phyloP scores from a whole-genome alignment of 2,329 filamentous ascomycete species.

The Penicillium sp. region DNA sequence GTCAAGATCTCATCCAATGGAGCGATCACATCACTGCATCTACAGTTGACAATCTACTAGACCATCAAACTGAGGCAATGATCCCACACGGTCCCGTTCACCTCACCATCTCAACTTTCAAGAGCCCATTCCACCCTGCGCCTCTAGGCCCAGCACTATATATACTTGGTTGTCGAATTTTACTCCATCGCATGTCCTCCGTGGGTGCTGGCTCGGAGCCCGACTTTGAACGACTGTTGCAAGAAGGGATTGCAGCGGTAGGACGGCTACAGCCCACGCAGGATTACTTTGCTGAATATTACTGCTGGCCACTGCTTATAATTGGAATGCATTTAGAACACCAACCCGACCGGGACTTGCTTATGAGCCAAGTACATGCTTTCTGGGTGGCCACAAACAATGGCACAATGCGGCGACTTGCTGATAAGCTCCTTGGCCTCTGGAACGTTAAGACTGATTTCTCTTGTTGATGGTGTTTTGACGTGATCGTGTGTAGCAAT shows the following conservation, averaged over 20 bases:
- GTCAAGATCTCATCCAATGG: background rate
- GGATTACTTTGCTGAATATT: conserved; percentile 30
- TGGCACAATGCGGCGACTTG: conserved; percentile 23
- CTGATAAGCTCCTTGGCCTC: conserved; percentile 13
- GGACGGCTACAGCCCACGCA: conserved; percentile 12
- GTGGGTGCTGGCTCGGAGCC: background rate
- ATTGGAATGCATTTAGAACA: conserved; percentile 15
- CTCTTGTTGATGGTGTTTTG: background rate
- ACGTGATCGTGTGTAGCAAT: background rate
- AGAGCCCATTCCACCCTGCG: background rate
- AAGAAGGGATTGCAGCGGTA: conserved; percentile 13
- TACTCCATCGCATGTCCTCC: conserved; percentile 12
- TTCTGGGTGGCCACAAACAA: conserved; percentile 25
- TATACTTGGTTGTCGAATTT: conserved; percentile 14
- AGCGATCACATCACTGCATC: background rate
- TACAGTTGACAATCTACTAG: background rate
- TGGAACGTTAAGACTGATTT: background rate
- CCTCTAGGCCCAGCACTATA: conserved; percentile 16
- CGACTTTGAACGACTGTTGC: conserved; percentile 3
- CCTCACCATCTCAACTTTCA: background rate
- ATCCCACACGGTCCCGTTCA: background rate
- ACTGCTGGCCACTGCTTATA: conserved; percentile 25
- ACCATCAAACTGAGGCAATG: background rate
- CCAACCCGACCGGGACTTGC: conserved; percentile 6
- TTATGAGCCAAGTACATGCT: conserved; percentile 15